Evolutionary conservation across 164 flowering plant species (phyloP), one percentile per base, ranked within the genome.

Genomic region (Chimonanthus praecox): DNA sequence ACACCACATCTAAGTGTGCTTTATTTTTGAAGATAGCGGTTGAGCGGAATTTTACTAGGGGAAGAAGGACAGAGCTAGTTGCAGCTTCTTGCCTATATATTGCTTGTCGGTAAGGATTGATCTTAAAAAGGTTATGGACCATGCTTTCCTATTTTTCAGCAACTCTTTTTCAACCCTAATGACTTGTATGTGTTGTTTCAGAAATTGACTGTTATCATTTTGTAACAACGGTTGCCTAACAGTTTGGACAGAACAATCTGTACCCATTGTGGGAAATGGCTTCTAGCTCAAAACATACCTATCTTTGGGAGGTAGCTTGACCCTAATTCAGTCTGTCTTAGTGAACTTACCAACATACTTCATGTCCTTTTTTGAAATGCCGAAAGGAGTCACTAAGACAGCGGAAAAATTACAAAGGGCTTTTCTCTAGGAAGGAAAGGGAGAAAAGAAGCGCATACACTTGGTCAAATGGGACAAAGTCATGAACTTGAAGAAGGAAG

Each of bases 61-160:
- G 98, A 44, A 94, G 98, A 54, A 89, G 85, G 74, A 78, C 83
- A 48, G 85, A 84, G 44, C 90, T 78, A 65, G 98, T 95, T 68
- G 88, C 84, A 49, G 99, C 97, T 79, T 81, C 94, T 47, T 93
- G 98, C 72, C 92, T 93, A 72, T 93, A 95, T 69, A 85, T 90
- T 80, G 88, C 92, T 18, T 95, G 94, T 75, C 86, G 97, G 98
- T 94, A 77, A 86, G 88, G 48, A 69, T 33, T 49, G 6, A 7
- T 21, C 7, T 4, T 49, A 10, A 69, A 11, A 66, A 45, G 48
- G 3, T 1, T 71, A 33, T 33, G 33, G 33, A 33, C n/a, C 15
- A 20, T 68, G 46, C 18, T 47, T 68, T 49, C 44, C 20, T 68
- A 15, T 18, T 68, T 68, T 68, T 68, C 48, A 16, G 10, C 4